These are phyloP conservation scores for Salisapilia sapeloensis DNA, from an alignment of 352 stramenopile species.

Conservation along the genomic window DNA sequence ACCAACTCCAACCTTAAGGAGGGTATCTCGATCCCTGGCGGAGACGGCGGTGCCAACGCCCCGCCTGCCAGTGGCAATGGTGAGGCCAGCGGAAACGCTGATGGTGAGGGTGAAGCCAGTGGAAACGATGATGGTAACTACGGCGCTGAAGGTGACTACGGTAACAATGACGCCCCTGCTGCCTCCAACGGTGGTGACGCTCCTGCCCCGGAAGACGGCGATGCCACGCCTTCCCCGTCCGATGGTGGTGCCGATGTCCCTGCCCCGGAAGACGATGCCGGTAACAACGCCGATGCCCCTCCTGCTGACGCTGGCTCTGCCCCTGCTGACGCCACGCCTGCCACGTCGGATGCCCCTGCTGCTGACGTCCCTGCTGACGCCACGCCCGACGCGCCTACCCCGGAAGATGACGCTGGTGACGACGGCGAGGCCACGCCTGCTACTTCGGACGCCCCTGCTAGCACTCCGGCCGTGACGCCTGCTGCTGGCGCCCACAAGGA, in stretches of 20 bases:
- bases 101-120: too few relatives aligned
- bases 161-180: not conserved
- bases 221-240: too few relatives aligned
- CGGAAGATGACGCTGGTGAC: not conserved
- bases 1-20: conserved; percentile 10
- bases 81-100: too few relatives aligned
- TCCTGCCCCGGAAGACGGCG: conserved; percentile 1
- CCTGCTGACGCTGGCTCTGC: not conserved
- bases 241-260: conserved; percentile 1
- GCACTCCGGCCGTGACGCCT: too few relatives aligned
- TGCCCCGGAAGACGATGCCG: not conserved
- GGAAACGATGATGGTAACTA: too few relatives aligned
- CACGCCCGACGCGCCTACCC: not conserved
- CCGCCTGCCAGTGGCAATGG: not conserved
- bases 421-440: conserved; percentile 1
- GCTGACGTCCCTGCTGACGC: not conserved
- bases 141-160: not conserved
- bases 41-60: conserved; percentile 2
- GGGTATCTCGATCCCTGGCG: conserved; percentile 11
- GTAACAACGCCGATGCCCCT: conserved; percentile 1
- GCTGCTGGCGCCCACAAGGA: too few relatives aligned
- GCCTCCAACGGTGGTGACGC: too few relatives aligned
- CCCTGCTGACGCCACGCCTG: not conserved
- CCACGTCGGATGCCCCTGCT: not conserved
- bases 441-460: too few relatives aligned